A percentile compares a stretch with the other conserved stretches of the same genome.
phyloP scores from a whole-genome alignment of 768 basidiomycete genomes.

The Hemileccinum impolitum region DNA sequence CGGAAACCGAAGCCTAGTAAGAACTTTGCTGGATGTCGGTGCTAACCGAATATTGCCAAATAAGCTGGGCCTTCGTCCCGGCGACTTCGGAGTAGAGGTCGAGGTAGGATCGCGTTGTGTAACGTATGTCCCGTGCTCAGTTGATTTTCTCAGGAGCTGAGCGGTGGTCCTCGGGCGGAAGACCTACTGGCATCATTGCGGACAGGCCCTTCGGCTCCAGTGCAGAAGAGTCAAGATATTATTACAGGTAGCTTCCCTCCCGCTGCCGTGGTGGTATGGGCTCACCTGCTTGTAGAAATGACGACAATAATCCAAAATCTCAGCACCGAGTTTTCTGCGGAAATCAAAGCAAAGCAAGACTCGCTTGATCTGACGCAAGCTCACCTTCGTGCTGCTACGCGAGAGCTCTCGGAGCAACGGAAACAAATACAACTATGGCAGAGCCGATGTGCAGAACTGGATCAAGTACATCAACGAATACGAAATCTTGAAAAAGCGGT shows the following conservation, averaged over 20 bases:
- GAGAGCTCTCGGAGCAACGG: conserved; percentile 87
- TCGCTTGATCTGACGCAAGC: conserved; percentile 83
- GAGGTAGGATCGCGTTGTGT: conserved; percentile 52
- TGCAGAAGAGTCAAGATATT: conserved; percentile 87
- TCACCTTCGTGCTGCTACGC: conserved; percentile 84
- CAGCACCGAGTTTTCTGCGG: conserved; percentile 72
- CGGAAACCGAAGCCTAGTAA: conserved; percentile 83
- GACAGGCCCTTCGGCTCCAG: conserved; percentile 69
- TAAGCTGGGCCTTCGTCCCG: conserved; percentile 89
- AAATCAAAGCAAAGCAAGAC: conserved; percentile 85
- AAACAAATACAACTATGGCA: conserved; percentile 81
- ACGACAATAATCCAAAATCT: conserved; percentile 79
- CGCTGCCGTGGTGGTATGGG: not conserved
- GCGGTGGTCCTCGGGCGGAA: conserved; percentile 67
- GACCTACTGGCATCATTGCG: conserved; percentile 76
- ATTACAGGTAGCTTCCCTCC: conserved; percentile 53
- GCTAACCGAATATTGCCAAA: conserved; percentile 88
- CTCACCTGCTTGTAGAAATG: conserved; percentile 57
- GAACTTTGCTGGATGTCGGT: conserved; percentile 85
- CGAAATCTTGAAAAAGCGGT: conserved; percentile 83
- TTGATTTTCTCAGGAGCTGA: conserved; percentile 52
- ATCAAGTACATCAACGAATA: conserved; percentile 75
- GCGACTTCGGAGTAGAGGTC: conserved; percentile 92
- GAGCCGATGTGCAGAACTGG: conserved; percentile 67
- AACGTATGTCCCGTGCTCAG: not conserved